Evolutionary conservation across 805 yeast species (phyloP), one percentile per base, ranked within the genome.

Genomic region (Nematodospora valgi): DNA sequence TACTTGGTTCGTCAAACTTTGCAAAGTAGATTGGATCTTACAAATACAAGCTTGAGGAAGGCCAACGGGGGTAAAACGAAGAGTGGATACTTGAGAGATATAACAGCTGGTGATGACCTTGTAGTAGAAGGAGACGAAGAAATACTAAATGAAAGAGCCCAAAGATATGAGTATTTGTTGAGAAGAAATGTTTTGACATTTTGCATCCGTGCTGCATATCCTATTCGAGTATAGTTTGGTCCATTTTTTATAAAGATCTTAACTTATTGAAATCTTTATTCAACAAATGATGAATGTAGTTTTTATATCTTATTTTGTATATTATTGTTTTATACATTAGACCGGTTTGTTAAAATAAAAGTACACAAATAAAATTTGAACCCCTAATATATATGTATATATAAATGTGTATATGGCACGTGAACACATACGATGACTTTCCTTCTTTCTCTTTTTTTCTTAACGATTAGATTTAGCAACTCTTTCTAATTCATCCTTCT

Each of bases 391-490:
- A 32, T 35, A 18, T 34, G 13, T 23, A 13, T 34, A 33, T 30
- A 31, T 22, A 34, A 23, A 5, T 23, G 19, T 26, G 20, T 35
- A 38, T 34, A 35, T 28, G 17, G 30, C 21, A n/a, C n/a, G n/a
- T n/a, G n/a, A n/a, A n/a, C n/a, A n/a, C n/a, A n/a, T n/a, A n/a
- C n/a, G n/a, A n/a, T n/a, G n/a, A n/a, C 10, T 10, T 21, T 21
- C 23, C 10, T 10, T 21, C 23, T 21, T 10, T 21, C 23, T 21
- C 23, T 23, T 23, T 23, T 22, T 31, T 32, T 31, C 30, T 84
- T 93, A 93, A 88, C 99, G 98, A 96, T 93, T 93, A 72, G 98
- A 91, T 80, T 93, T 93, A 72, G 99, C 99, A 75, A 93, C 99
- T 86, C 99, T 95, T 84, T 93, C 99, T 74, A 93, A 86, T 83